Evolutionary conservation across 306 rosid genomes (phyloP), one percentile per base, ranked within the genome.

Genomic region (Cicer pinnatifidum): DNA sequence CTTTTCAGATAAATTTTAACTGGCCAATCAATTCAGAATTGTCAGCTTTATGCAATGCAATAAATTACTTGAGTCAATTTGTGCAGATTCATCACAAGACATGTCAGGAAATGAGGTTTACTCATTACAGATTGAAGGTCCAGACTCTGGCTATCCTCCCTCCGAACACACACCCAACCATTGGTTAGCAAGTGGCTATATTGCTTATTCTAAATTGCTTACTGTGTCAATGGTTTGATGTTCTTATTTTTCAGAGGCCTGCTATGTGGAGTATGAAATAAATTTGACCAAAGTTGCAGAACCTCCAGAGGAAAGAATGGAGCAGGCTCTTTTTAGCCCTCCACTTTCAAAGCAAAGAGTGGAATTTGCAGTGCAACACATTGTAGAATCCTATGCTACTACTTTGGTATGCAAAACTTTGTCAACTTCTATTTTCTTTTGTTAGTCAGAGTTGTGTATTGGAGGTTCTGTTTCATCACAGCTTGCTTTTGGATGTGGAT

Each of bases 401-500:
- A 83, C 87, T 73, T 73, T 94, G 96, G 99, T 94, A 88, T 35
- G 9, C 63, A 76, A 52, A 37, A 38, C 47, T 53, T 54, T 78
- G 64, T 75, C 71, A 44, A 80, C 37, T 79, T 56, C 10, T 9
- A 17, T 40, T 73, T 75, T 65, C 70, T 50, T 17, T 7, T 78
- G 47, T 74, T 64, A 76, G 41, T 39, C 6, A 45, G 63, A 53
- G 33, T 15, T 75, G 44, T 63, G 39, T 74, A 44, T 75, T 82
- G 82, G 64, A 85, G 82, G 40, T 73, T 86, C 60, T 44, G 71
- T 59, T 69, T 67, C 45, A 64, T 76, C 69, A 20, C 89, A 94
- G 99, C 87, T 91, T 85, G 99, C 91, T 85, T 94, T 94, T 75
- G 99, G 99, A 77, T 91, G 99, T 84, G 99, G 99, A 67, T 85